A percentile compares a stretch with the other conserved stretches of the same genome.
phyloP scores from a whole-genome alignment of 805 yeast species.

The Zygoascus biomembranicola region DNA sequence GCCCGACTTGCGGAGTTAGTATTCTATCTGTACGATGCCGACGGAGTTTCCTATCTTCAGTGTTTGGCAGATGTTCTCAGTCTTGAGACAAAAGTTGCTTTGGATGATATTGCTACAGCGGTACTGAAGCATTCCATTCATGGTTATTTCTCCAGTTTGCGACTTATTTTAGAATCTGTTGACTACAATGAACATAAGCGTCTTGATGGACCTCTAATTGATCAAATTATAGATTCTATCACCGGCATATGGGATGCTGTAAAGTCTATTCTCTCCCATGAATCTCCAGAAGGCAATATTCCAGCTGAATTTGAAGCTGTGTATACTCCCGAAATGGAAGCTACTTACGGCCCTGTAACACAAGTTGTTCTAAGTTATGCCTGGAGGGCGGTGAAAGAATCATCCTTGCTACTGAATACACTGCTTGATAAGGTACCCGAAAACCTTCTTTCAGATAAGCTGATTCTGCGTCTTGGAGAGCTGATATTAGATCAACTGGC shows the following conservation, averaged over 20 bases:
- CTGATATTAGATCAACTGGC: conserved; percentile 59
- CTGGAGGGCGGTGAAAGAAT: conserved; percentile 80
- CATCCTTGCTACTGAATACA: conserved; percentile 45
- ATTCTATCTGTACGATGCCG: conserved; percentile 26
- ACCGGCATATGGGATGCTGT: conserved; percentile 37
- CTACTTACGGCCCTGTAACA: conserved; percentile 29
- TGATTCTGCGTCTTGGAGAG: conserved; percentile 39
- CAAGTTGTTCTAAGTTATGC: conserved; percentile 52
- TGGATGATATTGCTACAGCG: conserved; percentile 33
- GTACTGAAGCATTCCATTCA: conserved; percentile 48
- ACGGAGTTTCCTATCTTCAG: conserved; percentile 24
- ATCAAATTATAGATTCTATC: conserved; percentile 13
- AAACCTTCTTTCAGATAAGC: conserved; percentile 20
- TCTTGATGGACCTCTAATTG: conserved; percentile 16
- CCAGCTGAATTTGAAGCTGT: conserved; percentile 32
- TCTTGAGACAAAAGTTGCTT: conserved; percentile 29
- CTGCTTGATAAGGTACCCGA: conserved; percentile 32
- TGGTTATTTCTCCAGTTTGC: conserved; percentile 60
- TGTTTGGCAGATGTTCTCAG: conserved; percentile 31
- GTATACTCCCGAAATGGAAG: conserved; percentile 19
- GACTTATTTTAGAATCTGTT: conserved; percentile 34
- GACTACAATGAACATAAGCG: conserved; percentile 9
- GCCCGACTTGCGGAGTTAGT: conserved; percentile 56
- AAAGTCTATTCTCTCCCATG: conserved; percentile 48
- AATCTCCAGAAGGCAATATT: conserved; percentile 62